These are phyloP conservation scores for Geotrichum siamense DNA, from an alignment of 1,139 yeast species.

Conservation along the genomic window DNA sequence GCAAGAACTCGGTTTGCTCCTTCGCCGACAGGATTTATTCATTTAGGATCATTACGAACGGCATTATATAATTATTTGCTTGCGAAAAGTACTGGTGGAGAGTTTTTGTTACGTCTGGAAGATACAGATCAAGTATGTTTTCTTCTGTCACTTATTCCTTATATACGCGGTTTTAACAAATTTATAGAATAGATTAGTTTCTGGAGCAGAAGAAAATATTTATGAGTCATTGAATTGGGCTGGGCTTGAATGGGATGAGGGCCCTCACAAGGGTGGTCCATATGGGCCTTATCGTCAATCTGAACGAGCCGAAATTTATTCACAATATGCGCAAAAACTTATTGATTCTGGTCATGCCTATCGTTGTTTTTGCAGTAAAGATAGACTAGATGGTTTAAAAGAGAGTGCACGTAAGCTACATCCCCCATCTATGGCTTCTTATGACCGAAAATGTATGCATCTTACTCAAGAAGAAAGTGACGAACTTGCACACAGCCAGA, in stretches of 20 bases:
- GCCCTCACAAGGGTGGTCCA: conserved; percentile 63
- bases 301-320: conserved; percentile 62
- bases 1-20: conserved; percentile 95
- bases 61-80: conserved; percentile 82
- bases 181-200: conserved; percentile 50
- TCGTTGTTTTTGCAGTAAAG: conserved; percentile 77
- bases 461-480: conserved; percentile 40
- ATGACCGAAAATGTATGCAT: conserved; percentile 70
- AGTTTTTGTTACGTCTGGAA: conserved; percentile 73
- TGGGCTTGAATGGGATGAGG: conserved; percentile 70
- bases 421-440: conserved; percentile 90
- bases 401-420: conserved; percentile 64
- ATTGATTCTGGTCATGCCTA: conserved; percentile 70
- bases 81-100: conserved; percentile 75
- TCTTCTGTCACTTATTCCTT: background rate
- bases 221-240: conserved; percentile 76
- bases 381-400: conserved; percentile 59
- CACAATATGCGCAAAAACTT: conserved; percentile 48
- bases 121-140: conserved; percentile 65
- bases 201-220: conserved; percentile 76
- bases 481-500: conserved; percentile 31
- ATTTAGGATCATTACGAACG: conserved; percentile 86
- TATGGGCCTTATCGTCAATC: conserved; percentile 79
- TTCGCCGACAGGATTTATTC: conserved; percentile 92
- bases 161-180: background rate